Evolutionary conservation across 305 asterid species (phyloP).

Genomic region (Plantago coronopus): DNA sequence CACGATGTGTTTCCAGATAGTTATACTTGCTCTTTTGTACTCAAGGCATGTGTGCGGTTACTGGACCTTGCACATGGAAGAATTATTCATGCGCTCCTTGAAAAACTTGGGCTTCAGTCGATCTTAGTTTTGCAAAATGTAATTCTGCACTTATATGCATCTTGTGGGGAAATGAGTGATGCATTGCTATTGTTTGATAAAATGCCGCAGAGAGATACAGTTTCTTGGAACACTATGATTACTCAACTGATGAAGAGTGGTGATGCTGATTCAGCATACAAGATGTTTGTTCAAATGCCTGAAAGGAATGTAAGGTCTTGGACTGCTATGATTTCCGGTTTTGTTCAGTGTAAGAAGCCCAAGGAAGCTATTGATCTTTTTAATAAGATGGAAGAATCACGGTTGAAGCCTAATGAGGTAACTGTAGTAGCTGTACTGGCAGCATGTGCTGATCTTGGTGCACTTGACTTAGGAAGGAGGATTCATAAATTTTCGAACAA

Average conservation of each 20-base stretch:
- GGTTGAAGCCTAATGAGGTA: constrained; percentile 51
- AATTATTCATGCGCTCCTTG: constrained; percentile 38
- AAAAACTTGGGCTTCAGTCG: constrained; percentile 43
- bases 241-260: constrained; percentile 44
- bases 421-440: constrained; percentile 64
- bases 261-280: constrained; percentile 43
- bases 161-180: constrained; percentile 41
- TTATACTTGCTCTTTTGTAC: constrained; percentile 57
- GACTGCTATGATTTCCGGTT: constrained; percentile 66
- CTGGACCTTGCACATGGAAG: constrained; percentile 42
- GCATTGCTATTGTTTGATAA: constrained; percentile 44
- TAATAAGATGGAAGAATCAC: constrained; percentile 44
- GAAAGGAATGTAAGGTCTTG: constrained; percentile 66
- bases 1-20: constrained; percentile 44
- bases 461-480: constrained; percentile 57
- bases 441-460: constrained; percentile 66
- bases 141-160: constrained; percentile 43
- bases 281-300: constrained; percentile 49
- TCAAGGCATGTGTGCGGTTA: constrained; percentile 46
- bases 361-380: constrained; percentile 53
- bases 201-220: constrained; percentile 53
- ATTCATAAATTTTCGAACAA: constrained; percentile 39
- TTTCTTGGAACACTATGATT: constrained; percentile 69
- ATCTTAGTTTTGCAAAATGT: neutral
- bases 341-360: constrained; percentile 53